These are phyloP conservation scores for Phialemonium atrogriseum DNA, from an alignment of 2,329 filamentous ascomycete species.

Conservation along the genomic window DNA sequence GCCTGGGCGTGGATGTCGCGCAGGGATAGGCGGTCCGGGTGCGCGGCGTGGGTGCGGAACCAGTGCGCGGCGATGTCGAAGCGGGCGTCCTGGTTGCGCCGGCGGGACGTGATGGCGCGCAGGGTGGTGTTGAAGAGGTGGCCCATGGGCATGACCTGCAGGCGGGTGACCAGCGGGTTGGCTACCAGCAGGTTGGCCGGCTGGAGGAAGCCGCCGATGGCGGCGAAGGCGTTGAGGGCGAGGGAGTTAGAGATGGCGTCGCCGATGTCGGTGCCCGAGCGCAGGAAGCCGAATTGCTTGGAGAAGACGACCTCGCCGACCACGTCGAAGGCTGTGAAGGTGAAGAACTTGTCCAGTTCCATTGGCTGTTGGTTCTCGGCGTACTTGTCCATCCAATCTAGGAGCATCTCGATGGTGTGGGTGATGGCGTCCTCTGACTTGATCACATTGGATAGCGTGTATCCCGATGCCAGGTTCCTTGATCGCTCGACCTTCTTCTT, in stretches of 20 bases:
- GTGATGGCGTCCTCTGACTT: slow-evolving; percentile 10
- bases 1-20: slow-evolving; percentile 12
- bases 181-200: slow-evolving; percentile 17
- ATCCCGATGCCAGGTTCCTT: slow-evolving; percentile 22
- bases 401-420: slow-evolving; percentile 9
- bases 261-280: slow-evolving; percentile 20
- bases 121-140: slow-evolving; percentile 17
- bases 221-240: slow-evolving; percentile 10
- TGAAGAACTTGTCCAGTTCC: slow-evolving; percentile 15
- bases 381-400: slow-evolving; percentile 11
- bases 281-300: slow-evolving; percentile 22
- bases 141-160: slow-evolving; percentile 18
- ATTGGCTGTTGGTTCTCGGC: slow-evolving; percentile 8
- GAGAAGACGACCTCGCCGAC: slow-evolving; percentile 22
- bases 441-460: slow-evolving; percentile 21
- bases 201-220: slow-evolving; percentile 15
- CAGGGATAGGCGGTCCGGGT: slow-evolving; percentile 11
- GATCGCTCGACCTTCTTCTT: slow-evolving; percentile 22
- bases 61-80: slow-evolving; percentile 18
- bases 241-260: slow-evolving; percentile 18
- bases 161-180: slow-evolving; percentile 19
- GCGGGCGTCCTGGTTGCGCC: slow-evolving; percentile 13
- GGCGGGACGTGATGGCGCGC: slow-evolving; percentile 14
- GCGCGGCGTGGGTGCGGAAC: slow-evolving; percentile 11
- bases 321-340: slow-evolving; percentile 22